Base-by-base conservation (phyloP, 208 protist species). In the Leishmania martiniquensis region DNA sequence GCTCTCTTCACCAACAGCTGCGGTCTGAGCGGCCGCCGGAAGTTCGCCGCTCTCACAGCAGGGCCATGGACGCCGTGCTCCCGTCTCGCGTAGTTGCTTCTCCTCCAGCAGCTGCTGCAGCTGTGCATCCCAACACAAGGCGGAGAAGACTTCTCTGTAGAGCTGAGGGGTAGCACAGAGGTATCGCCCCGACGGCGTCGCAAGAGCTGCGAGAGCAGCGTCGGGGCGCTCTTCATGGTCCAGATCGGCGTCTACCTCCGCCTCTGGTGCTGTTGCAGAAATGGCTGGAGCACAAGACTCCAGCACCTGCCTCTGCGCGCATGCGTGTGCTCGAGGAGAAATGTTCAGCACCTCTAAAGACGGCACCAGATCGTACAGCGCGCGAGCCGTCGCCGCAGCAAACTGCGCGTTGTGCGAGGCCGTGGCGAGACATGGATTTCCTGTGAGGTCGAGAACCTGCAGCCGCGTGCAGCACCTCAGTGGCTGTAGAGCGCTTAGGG, bases 341-440 rank as follows among this genome's bases (percentile, higher is more conserved):
- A 88, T 90, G 76, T 91, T 91, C 10, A 91, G 69, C 54, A 88
- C 83, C n/a, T 55, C 42, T 37, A 91, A 54, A 45, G 49, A 77
- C 22, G 85, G 87, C 20, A 88, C 65, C 9, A 55, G 45, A 3
- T 22, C 42, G 17, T 60, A 54, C 13, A 82, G 20, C 34, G 22
- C 32, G 13, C 39, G 45, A 13, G 4, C 29, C 32, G 57, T 32
- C 5, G 37, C 4, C 0, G 3, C 22, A 1, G 44, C 47, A 39
- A 7, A 0, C 22, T 52, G 68, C 29, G 7, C 49, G 29, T 57
- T 32, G 4, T 29, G 39, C 9, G 42, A 6, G 45, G 39, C 47
- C 17, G 7, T 47, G 4, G 0, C 59, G 13, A 85, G 63, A 51
- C 94, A 81, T 0, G 93, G 89, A 79, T 97, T 97, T 10, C 87